Evolutionary conservation across 2,329 filamentous ascomycete species (phyloP), one percentile per base, ranked within the genome.

Genomic region (Aspergillus flavus): DNA sequence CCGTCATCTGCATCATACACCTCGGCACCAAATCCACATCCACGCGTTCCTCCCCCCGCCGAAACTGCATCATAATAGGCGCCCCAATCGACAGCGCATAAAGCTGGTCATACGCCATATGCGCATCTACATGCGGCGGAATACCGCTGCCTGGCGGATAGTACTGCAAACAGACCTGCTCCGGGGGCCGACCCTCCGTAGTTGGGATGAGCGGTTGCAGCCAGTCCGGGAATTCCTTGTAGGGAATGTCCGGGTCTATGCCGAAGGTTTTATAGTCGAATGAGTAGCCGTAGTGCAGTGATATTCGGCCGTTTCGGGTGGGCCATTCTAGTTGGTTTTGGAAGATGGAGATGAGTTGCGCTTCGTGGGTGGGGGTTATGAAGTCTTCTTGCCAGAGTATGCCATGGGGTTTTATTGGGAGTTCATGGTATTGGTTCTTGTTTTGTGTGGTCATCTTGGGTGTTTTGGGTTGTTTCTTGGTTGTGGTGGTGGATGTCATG

Each of bases 111-210:
- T 73, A 84, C 10, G 79, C 74, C 57, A 75, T 78, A 72, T 87
- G 86, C 3, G 86, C 86, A 73, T 88, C 86, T 59, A 85, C 85
- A 68, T 88, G 86, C 0, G 86, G 86, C 11, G 86, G 86, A 67
- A 88, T 88, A 1, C 86, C 86, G 0, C 83, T 78, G 6, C 86
- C 86, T 0, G 86, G 86, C 0, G 86, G 83, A 69, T 88, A 88
- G 70, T 87, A 83, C 73, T 88, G 86, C 19, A 87, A 75, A 66
- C 85, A 87, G 66, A 88, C 85, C 70, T 88, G 86, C 58, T 87
- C 85, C 0, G 85, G 84, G 0, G 77, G 78, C 0, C 81, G 77
- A 1, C 66, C 66, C 62, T 84, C 83, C 0, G 78, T 73, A 2
- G 70, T 73, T 0, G 84, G 81, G 4, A 86, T 76, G 1, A 86